These are phyloP conservation scores for Candida fluviatilis DNA, from an alignment of 805 yeast genomes.

Conservation along the genomic window DNA sequence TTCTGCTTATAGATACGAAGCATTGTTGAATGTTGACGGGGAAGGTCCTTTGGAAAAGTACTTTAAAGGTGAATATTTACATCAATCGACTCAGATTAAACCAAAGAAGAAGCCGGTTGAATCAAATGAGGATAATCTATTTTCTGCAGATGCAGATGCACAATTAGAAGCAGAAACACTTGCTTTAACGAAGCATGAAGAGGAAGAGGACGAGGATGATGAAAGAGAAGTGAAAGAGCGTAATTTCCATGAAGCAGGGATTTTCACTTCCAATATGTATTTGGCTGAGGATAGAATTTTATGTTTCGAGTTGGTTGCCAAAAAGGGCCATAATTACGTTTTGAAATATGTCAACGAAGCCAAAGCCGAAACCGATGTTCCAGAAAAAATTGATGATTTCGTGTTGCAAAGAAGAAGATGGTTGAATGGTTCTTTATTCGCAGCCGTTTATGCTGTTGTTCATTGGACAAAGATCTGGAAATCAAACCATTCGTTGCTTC, in stretches of 20 bases:
- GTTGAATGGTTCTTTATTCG: conserved; percentile 97
- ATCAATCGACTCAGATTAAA: conserved; percentile 48
- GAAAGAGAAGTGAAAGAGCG: conserved; percentile 37
- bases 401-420: conserved; percentile 96
- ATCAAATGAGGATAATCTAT: not conserved
- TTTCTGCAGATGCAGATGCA: not conserved
- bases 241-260: conserved; percentile 49
- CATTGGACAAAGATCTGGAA: conserved; percentile 87
- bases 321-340: conserved; percentile 66
- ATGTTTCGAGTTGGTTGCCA: conserved; percentile 94
- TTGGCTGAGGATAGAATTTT: conserved; percentile 94
- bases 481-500: conserved; percentile 75
- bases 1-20: conserved; percentile 86
- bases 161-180: not conserved
- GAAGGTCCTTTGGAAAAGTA: conserved; percentile 84
- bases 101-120: conserved; percentile 8
- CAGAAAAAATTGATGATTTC: conserved; percentile 90
- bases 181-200: conserved; percentile 10
- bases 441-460: conserved; percentile 83
- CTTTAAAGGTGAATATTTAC: conserved; percentile 86
- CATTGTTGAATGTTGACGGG: conserved; percentile 68
- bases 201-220: conserved; percentile 33
- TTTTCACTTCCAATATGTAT: conserved; percentile 94
- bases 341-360: conserved; percentile 84
- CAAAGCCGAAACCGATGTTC: conserved; percentile 93